A percentile compares a stretch with the other conserved stretches of the same genome.
phyloP scores from a whole-genome alignment of 1,284 basidiomycete genomes.

The Ustilago esculenta region DNA sequence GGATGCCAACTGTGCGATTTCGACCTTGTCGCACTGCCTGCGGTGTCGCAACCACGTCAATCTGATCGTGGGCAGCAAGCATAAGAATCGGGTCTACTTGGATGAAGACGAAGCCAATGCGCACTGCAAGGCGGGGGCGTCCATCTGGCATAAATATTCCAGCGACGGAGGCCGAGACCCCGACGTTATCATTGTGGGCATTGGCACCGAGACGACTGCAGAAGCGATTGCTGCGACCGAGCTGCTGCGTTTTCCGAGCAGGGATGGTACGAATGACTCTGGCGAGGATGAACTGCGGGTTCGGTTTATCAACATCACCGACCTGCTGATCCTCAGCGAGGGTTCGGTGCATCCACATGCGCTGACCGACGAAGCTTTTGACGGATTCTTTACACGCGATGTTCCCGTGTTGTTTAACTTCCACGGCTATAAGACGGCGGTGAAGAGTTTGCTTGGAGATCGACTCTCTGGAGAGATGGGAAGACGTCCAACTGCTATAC shows the following conservation, averaged over 20 bases:
- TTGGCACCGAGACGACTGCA: conserved; percentile 70
- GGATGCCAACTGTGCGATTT: conserved; percentile 86
- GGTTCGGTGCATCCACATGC: conserved; percentile 80
- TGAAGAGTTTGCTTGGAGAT: conserved; percentile 46
- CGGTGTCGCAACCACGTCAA: conserved; percentile 84
- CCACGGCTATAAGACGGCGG: conserved; percentile 74
- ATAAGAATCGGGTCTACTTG: conserved; percentile 60
- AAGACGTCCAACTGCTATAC: conserved; percentile 6
- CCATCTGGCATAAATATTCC: conserved; percentile 69
- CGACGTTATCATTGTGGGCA: conserved; percentile 71
- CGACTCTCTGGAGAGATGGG: conserved; percentile 27
- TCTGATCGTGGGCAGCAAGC: conserved; percentile 84
- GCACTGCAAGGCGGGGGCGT: conserved; percentile 67
- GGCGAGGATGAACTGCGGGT: conserved; percentile 59
- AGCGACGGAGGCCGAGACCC: conserved; percentile 70
- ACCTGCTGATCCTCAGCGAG: conserved; percentile 79
- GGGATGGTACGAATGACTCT: conserved; percentile 4
- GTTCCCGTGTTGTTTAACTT: conserved; percentile 73
- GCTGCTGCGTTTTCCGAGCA: conserved; percentile 35
- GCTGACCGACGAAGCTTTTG: conserved; percentile 73
- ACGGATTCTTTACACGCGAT: conserved; percentile 60
- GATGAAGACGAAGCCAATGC: conserved; percentile 67
- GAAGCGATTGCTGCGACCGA: conserved; percentile 68
- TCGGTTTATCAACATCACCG: conserved; percentile 68
- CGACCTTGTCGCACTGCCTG: conserved; percentile 79